Evolutionary conservation across 192 early-diverging fungal genomes (phyloP), one percentile per base, ranked within the genome.

Genomic region (Backusella psychrophila): DNA sequence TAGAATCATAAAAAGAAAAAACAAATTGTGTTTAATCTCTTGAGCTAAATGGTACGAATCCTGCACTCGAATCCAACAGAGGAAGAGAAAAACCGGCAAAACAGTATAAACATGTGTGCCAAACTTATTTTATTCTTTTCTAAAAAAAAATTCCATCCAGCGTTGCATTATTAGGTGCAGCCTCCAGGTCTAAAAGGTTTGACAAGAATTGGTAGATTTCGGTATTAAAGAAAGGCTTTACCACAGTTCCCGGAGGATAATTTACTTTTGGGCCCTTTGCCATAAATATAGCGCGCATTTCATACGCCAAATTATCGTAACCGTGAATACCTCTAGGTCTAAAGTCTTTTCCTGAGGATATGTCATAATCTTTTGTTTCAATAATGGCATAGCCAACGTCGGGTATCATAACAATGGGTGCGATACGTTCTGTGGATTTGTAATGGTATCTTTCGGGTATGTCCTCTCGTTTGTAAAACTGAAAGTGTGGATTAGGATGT

Each of bases 241-340:
- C 77, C 0, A 82, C 77, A 11, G 56, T 78, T 29, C 84, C 81
- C 11, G 66, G 31, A 23, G 41, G 1, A 29, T 72, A 39, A 4
- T 72, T 21, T 31, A 81, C 59, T 38, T 49, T 49, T 0, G 94
- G 93, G 3, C 95, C 96, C 26, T 79, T 82, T 2, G 95, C 96
- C 69, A 96, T 79, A 79, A 96, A 96, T 11, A 94, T 92, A 2
- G 94, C 92, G 7, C 93, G 87, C 95, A 98, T 98, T 17, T 93
- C 89, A 4, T 83, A 79, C 38, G 89, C 76, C 75, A 85, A 42
- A 81, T 92, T 87, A 76, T 96, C 93, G 83, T 94, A 98, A 7
- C 97, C 97, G 80, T 98, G 97, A 33, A 88, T 85, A 19, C 95
- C 96, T 34, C 79, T 77, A 2, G 82, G 77, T 9, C 75, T 71